These are phyloP conservation scores for Colletotrichum sp. DNA, from an alignment of 2,329 filamentous ascomycete species.

Conservation along the genomic window DNA sequence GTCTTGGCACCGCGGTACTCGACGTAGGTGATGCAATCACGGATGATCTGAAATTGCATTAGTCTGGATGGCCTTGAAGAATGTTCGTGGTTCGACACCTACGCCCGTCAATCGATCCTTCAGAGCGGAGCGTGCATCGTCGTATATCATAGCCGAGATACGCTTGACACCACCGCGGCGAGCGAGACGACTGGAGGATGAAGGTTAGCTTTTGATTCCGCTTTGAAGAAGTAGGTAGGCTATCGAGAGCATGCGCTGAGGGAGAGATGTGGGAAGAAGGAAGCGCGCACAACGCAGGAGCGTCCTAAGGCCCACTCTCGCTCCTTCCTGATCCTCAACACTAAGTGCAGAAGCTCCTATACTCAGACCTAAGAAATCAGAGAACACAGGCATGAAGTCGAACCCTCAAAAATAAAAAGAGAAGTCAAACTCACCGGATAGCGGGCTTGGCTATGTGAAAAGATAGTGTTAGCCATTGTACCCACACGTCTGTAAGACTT, in stretches of 20 bases:
- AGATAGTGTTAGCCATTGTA: not conserved
- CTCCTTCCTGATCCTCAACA: not conserved
- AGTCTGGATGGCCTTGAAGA: not conserved
- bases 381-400: not conserved
- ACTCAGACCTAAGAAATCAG: not conserved
- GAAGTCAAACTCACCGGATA: constrained; percentile 49
- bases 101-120: constrained; percentile 54
- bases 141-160: constrained; percentile 70
- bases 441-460: constrained; percentile 52
- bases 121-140: constrained; percentile 60
- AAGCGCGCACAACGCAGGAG: not conserved
- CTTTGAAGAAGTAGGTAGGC: not conserved
- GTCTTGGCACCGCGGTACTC: constrained; percentile 66
- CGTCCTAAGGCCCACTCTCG: not conserved
- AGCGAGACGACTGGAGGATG: constrained; percentile 65
- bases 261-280: not conserved
- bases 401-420: not conserved
- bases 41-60: constrained; percentile 51
- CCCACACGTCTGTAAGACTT: constrained; percentile 22
- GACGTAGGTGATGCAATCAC: constrained; percentile 51
- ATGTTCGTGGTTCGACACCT: constrained; percentile 22
- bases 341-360: not conserved
- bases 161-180: constrained; percentile 79
- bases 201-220: not conserved
- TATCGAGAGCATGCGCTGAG: not conserved